These are phyloP conservation scores for Coemansia reversa DNA, from an alignment of 192 early-diverging fungal genomes.

Conservation along the genomic window DNA sequence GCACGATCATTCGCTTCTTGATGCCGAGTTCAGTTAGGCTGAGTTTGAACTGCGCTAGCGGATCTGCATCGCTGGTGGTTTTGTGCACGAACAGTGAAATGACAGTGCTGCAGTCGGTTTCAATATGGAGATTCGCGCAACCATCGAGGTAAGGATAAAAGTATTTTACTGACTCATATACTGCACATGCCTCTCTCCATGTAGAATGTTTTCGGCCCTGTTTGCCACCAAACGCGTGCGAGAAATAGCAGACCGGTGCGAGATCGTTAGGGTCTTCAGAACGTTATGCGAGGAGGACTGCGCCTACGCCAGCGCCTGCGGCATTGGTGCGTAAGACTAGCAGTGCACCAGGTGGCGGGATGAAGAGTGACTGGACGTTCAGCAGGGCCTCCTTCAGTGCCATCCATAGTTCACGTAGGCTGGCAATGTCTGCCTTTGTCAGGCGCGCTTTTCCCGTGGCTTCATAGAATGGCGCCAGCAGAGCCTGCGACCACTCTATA, in stretches of 20 bases:
- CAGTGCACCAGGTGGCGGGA: too few relatives aligned
- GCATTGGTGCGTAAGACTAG: too few relatives aligned
- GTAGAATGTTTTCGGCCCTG: conserved; percentile 10
- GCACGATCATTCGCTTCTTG: conserved; percentile 16
- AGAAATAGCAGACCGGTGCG: conserved; percentile 27
- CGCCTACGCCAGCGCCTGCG: too few relatives aligned
- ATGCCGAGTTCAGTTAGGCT: conserved; percentile 12
- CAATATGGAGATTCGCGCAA: conserved; percentile 14
- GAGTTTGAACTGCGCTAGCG: neutral
- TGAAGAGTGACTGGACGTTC: too few relatives aligned
- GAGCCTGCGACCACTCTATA: conserved; percentile 16
- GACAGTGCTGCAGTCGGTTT: conserved; percentile 23
- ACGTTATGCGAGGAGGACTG: conserved; percentile 6
- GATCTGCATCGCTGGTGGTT: conserved; percentile 5
- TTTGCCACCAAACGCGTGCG: neutral
- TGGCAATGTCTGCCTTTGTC: too few relatives aligned
- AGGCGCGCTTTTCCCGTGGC: too few relatives aligned
- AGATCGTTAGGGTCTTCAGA: conserved; percentile 10
- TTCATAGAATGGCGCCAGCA: conserved; percentile 34
- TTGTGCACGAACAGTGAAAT: conserved; percentile 10
- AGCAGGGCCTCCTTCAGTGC: too few relatives aligned
- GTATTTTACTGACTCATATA: conserved; percentile 12
- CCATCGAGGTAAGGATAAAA: conserved; percentile 36
- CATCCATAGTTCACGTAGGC: too few relatives aligned
- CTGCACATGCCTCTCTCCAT: conserved; percentile 24